Evolutionary conservation across 2,329 filamentous ascomycete genomes (phyloP).

Genomic region (Exophiala sp.): DNA sequence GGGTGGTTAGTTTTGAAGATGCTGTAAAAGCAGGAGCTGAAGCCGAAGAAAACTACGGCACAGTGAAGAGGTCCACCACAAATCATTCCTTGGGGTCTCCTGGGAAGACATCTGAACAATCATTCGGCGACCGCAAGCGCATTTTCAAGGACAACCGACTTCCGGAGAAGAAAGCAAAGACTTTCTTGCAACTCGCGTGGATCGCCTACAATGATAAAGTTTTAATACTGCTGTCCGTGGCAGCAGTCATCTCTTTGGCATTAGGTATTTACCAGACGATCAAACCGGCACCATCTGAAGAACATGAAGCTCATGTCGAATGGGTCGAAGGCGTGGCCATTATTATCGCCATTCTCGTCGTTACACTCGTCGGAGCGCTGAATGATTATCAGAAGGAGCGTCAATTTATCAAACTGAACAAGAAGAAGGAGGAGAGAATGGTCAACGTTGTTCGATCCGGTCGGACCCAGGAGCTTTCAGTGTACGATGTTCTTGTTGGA

Average conservation of each 20-base stretch:
- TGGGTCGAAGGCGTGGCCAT: conserved; percentile 83
- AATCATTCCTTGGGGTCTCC: conserved; percentile 20
- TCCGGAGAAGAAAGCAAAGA: conserved; percentile 64
- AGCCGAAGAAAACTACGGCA: conserved; percentile 19
- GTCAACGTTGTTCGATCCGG: conserved; percentile 77
- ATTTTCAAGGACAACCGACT: conserved; percentile 67
- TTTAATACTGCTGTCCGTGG: conserved; percentile 64
- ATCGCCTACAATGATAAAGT: conserved; percentile 77
- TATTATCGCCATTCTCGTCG: conserved; percentile 70
- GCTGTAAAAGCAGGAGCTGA: conserved; percentile 38
- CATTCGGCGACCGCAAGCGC: conserved; percentile 62
- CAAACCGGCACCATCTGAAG: conserved; percentile 23
- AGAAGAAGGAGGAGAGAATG: conserved; percentile 71
- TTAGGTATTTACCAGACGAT: conserved; percentile 60
- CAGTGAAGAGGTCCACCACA: conserved; percentile 24
- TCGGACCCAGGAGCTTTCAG: conserved; percentile 63
- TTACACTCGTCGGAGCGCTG: conserved; percentile 70
- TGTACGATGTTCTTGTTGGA: conserved; percentile 69
- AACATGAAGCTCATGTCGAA: conserved; percentile 56
- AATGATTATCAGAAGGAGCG: conserved; percentile 82
- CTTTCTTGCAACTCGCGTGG: conserved; percentile 65
- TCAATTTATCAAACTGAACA: conserved; percentile 75
- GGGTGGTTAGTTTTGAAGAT: conserved; percentile 66
- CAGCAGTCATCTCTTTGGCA: conserved; percentile 67
- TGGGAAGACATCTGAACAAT: conserved; percentile 21